Percentiles rank a stretch among this genome's conserved stretches.
Conservation (phyloP, 164 flowering plant species). For the Vitis rupestris region DNA sequence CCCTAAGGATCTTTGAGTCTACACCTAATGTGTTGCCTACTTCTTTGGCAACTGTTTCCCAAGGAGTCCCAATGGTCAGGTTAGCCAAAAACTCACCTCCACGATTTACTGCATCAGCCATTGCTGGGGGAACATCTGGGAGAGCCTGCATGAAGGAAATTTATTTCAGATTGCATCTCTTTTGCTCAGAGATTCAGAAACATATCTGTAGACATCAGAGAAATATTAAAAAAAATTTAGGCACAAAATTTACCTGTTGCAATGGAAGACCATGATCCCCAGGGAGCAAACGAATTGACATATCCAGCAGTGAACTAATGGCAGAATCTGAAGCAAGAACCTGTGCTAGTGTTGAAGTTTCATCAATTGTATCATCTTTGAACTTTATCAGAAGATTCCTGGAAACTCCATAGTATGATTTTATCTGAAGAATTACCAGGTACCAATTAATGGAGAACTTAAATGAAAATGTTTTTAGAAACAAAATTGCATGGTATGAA, state of each 20-base stretch:
- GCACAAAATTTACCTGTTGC: conserved; percentile 59
- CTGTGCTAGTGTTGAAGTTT: conserved; percentile 78
- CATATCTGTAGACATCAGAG: not conserved
- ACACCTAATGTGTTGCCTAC: conserved; percentile 68
- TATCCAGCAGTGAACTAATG: conserved; percentile 75
- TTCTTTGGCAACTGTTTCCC: conserved; percentile 84
- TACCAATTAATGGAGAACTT: conserved; percentile 1
- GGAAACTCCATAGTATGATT: conserved; percentile 81
- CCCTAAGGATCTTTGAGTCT: conserved; percentile 54
- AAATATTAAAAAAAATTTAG: not conserved
- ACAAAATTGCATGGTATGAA: not conserved
- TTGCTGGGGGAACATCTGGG: conserved; percentile 89
- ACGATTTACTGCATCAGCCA: conserved; percentile 88
- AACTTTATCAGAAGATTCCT: conserved; percentile 86
- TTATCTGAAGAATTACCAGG: conserved; percentile 47
- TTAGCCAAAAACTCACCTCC: conserved; percentile 78
- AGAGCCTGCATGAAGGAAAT: conserved; percentile 45
- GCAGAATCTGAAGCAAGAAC: conserved; percentile 76
- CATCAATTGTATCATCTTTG: conserved; percentile 89
- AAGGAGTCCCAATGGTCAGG: conserved; percentile 82
- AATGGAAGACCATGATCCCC: conserved; percentile 92
- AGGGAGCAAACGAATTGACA: conserved; percentile 78
- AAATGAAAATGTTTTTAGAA: not conserved
- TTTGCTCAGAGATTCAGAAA: not conserved
- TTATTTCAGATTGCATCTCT: not conserved